Conservation (phyloP, 2,329 filamentous ascomycete genomes). For the Aspergillus piperis region DNA sequence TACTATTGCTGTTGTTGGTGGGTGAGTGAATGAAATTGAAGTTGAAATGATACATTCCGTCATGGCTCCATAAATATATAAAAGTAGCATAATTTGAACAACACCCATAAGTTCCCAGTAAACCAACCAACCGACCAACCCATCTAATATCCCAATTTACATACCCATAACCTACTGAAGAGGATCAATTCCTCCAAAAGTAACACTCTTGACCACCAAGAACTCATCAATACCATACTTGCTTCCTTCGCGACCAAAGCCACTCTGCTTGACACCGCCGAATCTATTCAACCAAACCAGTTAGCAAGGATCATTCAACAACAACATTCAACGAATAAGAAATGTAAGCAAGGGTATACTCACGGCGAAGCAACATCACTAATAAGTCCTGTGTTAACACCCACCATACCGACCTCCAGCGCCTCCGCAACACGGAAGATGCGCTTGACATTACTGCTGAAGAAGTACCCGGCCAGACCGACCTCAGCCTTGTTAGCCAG, state of each 20-base stretch:
- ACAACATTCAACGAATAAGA: no score
- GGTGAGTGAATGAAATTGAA: neutral
- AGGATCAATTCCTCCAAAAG: conserved; percentile 63
- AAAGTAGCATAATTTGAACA: neutral
- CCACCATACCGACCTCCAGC: conserved; percentile 53
- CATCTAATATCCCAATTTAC: neutral
- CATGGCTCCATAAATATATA: neutral
- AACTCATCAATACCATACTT: conserved; percentile 78
- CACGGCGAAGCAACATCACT: conserved; percentile 55
- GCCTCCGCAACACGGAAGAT: conserved; percentile 63
- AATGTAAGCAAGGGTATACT: conserved; percentile 23
- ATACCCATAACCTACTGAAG: conserved; percentile 45
- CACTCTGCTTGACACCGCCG: conserved; percentile 79
- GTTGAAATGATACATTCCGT: neutral
- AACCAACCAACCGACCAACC: neutral
- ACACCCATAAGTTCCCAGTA: neutral
- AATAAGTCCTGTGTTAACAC: conserved; percentile 71
- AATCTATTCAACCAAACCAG: conserved; percentile 50
- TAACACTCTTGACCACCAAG: conserved; percentile 69
- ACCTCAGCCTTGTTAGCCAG: conserved; percentile 82
- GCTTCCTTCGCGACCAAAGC: conserved; percentile 77
- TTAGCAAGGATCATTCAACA: no score
- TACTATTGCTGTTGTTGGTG: neutral
- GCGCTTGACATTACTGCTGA: conserved; percentile 63
- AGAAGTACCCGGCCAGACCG: conserved; percentile 93